phyloP scores from a whole-genome alignment of 331 rosid species.

The Dryas integrifolia region DNA sequence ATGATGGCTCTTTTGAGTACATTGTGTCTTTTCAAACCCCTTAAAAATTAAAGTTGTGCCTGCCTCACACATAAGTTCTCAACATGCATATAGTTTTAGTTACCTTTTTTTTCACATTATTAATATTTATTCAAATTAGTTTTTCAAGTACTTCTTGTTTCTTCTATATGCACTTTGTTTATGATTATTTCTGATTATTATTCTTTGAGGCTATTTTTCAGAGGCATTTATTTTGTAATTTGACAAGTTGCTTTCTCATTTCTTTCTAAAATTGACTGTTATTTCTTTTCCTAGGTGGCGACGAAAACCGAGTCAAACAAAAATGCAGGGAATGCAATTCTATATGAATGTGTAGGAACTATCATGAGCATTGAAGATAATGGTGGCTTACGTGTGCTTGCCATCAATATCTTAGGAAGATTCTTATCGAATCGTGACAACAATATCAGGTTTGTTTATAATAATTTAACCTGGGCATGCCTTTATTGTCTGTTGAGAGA shows the following conservation, averaged over 20 bases:
- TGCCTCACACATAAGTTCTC: background rate
- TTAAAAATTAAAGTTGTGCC: too few relatives aligned
- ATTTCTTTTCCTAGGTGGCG: constrained; percentile 69
- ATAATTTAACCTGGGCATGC: constrained; percentile 10
- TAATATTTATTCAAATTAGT: background rate
- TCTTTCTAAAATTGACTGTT: constrained; percentile 22
- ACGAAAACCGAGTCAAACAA: constrained; percentile 96
- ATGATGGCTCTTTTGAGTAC: background rate
- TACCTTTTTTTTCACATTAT: background rate
- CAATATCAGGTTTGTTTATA: constrained; percentile 69
- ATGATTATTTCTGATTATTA: background rate
- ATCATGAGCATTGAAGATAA: constrained; percentile 96
- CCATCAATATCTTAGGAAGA: constrained; percentile 94
- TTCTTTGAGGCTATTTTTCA: background rate
- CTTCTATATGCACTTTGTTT: background rate
- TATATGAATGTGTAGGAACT: constrained; percentile 94
- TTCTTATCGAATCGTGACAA: constrained; percentile 97
- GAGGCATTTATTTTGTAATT: background rate
- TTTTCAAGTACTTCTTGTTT: background rate
- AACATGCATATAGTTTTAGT: background rate
- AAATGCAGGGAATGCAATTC: constrained; percentile 94
- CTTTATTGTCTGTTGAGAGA: background rate
- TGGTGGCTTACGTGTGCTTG: constrained; percentile 97
- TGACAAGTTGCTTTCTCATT: background rate
- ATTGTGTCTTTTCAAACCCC: too few relatives aligned